Conservation (phyloP, 352 stramenopile species). For the Phytophthora nicotianae region DNA sequence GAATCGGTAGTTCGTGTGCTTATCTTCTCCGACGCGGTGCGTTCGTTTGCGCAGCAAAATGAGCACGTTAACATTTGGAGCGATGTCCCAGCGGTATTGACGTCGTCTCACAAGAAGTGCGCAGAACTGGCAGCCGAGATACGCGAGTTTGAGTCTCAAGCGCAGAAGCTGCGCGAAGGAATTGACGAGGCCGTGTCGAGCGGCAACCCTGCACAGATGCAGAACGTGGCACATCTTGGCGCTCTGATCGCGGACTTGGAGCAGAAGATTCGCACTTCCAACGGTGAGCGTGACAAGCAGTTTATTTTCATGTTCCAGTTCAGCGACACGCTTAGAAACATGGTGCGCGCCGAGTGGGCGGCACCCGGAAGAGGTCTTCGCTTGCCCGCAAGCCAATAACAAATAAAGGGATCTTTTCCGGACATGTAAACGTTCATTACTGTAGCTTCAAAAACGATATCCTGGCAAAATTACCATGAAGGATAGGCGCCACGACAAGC, state of each 20-base stretch:
- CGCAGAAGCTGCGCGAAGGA: slow-evolving; percentile 35
- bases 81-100: slow-evolving; percentile 53
- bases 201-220: slow-evolving; percentile 46
- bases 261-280: slow-evolving; percentile 33
- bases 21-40: slow-evolving; percentile 59
- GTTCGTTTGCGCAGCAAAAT: slow-evolving; percentile 39
- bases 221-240: slow-evolving; percentile 45
- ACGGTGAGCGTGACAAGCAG: slow-evolving; percentile 54
- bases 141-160: slow-evolving; percentile 32
- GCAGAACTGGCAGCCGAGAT: slow-evolving; percentile 41
- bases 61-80: slow-evolving; percentile 37
- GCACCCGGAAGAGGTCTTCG: slow-evolving; percentile 17
- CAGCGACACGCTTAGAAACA: slow-evolving; percentile 43
- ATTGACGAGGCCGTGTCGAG: slow-evolving; percentile 60
- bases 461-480: no score
- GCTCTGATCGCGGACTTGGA: slow-evolving; percentile 44
- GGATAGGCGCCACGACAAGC: no score
- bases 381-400: slow-evolving; percentile 15
- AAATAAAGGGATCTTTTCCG: slow-evolving; percentile 1
- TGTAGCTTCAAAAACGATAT: no score
- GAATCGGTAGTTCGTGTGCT: slow-evolving; percentile 55
- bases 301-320: slow-evolving; percentile 76
- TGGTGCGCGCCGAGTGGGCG: slow-evolving; percentile 42
- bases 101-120: slow-evolving; percentile 54
- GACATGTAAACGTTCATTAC: no score